A percentile compares a stretch with the other conserved stretches of the same genome.
phyloP scores from a whole-genome alignment of 164 flowering plant genomes.

The Aristolochia contorta region DNA sequence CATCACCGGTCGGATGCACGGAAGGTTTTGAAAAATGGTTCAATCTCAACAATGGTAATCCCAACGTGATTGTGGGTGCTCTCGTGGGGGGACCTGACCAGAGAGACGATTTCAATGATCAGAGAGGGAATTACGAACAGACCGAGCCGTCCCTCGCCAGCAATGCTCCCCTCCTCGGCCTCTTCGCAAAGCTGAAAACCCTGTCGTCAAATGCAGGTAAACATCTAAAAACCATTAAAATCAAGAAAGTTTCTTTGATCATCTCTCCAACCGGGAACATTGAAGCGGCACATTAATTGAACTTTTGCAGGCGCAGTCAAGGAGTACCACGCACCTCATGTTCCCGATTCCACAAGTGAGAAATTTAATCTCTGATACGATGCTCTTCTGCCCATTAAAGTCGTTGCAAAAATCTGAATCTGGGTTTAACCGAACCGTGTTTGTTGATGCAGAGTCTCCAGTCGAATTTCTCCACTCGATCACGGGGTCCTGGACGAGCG shows the following conservation, averaged over 20 bases:
- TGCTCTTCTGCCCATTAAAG: too few species aligned
- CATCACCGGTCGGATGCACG: constrained; percentile 37
- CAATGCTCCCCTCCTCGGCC: constrained; percentile 40
- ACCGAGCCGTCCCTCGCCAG: constrained; percentile 68
- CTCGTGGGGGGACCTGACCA: constrained; percentile 83
- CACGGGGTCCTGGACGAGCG: constrained; percentile 43
- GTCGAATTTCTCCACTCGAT: constrained; percentile 57
- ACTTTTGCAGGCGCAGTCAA: too few species aligned
- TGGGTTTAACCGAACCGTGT: too few species aligned
- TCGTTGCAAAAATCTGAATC: too few species aligned
- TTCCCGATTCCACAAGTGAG: too few species aligned
- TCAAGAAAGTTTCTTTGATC: too few species aligned
- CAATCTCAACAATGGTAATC: constrained; percentile 38
- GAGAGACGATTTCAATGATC: constrained; percentile 51
- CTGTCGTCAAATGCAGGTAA: too few species aligned
- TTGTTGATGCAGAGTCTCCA: constrained; percentile 38
- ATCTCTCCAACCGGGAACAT: too few species aligned
- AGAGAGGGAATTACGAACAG: constrained; percentile 53
- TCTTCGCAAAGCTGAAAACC: background rate
- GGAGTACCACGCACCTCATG: too few species aligned
- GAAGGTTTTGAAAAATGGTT: constrained; percentile 81
- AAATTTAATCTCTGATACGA: too few species aligned
- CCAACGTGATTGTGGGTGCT: constrained; percentile 62
- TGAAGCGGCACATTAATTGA: too few species aligned
- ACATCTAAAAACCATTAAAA: too few species aligned